Evolutionary conservation across 192 early-diverging fungal genomes (phyloP), one percentile per base, ranked within the genome.

Genomic region (Spizellomyces sp.): DNA sequence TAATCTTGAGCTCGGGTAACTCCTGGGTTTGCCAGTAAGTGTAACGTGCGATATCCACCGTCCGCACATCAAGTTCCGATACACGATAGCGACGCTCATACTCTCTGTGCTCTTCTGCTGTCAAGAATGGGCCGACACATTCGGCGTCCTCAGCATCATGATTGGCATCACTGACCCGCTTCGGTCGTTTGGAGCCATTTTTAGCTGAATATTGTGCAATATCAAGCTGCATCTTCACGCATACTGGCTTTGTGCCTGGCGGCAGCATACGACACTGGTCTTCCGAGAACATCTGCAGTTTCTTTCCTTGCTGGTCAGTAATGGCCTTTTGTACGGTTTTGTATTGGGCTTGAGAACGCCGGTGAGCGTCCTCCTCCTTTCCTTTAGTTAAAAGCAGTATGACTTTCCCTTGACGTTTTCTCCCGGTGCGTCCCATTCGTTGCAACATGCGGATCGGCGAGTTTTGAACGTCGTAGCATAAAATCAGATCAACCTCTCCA

Each of bases 401-500:
- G 55, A 90, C 82, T 10, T 77, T 75, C 1, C 92, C 92, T 47
- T 88, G 73, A 9, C 92, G 86, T 75, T 92, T 92, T 15, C 92
- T 79, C 22, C 92, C 92, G 8, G 92, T 94, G 15, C 92, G 79
- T 14, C 92, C 92, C 81, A 92, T 88, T 41, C 92, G 83, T 76
- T 82, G 78, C 15, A 77, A 44, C 91, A 94, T 90, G 21, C 90
- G 84, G 62, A 91, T 88, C 4, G 92, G 90, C 8, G 89, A 90
- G 43, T 78, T 84, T 70, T 92, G 90, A 9, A 84, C 78, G 72
- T 98, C 94, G 67, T 90, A 98, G 79, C 93, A 94, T 22, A 96
- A 78, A 69, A 98, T 98, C 12, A 98, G 81, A 62, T 98, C 94
- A 0, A 98, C 90, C 61, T 98, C 94, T 58, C 94, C 96, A 82